Base-by-base conservation (phyloP, 345 rosid genomes). In the Boechera retrofracta region DNA sequence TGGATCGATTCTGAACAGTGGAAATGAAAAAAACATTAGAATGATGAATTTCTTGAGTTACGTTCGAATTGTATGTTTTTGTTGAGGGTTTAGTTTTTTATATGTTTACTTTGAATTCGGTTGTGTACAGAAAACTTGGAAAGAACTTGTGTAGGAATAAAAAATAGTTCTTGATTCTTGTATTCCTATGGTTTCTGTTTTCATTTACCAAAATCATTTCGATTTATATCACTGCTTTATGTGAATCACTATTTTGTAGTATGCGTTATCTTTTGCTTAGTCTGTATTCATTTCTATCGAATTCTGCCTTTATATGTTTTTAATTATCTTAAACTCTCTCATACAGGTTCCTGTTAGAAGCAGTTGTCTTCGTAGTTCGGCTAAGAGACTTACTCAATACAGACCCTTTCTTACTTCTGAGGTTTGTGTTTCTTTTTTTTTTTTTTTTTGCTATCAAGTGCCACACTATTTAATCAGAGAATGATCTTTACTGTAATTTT, bases 321-420 rank as follows among this genome's bases (percentile, higher is more conserved):
- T 44, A 5, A 44, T 44, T 44, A 44, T 13, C 0, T 44, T 44
- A 44, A 47, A 18, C 12, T 74, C 13, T 51, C 1, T 56, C 24
- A 74, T 80, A 77, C 72, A 86, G 87, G 26, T 58, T 78, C 89
- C 79, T 59, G 80, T 81, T 54, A 80, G 79, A 49, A 54, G 81
- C 48, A 35, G 79, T 71, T 84, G 62, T 74, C 59, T 82, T 67
- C 76, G 26, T 62, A 84, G 53, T 78, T 81, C 88, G 0, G 84
- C 59, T 9, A 89, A 72, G 72, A 77, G 76, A 73, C 38, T 82
- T 38, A 64, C 85, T 31, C 85, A 79, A 45, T 69, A 79, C 67
- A 87, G 82, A 81, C 77, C 72, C 53, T 85, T 83, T 32, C 67
- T 79, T 57, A 69, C 81, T 69, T 85, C 85, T 0, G 82, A 89